phyloP scores from a whole-genome alignment of 345 rosid species.

The Excoecaria cochinchinensis region DNA sequence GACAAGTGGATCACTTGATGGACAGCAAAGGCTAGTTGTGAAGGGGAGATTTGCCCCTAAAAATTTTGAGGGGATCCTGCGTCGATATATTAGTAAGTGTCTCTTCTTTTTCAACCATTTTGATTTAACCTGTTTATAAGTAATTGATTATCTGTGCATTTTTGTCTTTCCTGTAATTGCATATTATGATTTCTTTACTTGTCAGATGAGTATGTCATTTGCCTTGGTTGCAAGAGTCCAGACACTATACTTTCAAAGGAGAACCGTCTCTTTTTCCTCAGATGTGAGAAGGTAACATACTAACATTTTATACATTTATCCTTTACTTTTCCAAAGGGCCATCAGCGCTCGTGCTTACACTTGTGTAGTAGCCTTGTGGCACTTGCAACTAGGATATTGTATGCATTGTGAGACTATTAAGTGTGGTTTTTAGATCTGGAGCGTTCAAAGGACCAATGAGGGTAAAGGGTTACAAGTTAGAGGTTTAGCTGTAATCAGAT shows the following conservation, averaged over 20 bases:
- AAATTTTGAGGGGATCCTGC: slow-evolving; percentile 80
- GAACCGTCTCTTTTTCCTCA: slow-evolving; percentile 39
- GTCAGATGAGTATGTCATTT: slow-evolving; percentile 41
- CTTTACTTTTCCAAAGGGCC: not conserved
- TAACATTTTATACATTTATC: not conserved
- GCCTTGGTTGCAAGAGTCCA: slow-evolving; percentile 41
- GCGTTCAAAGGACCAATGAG: no score
- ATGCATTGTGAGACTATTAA: not conserved
- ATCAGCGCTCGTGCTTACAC: not conserved
- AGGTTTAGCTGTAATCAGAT: no score
- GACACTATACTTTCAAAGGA: slow-evolving; percentile 39
- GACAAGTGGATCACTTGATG: slow-evolving; percentile 93
- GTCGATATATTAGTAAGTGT: slow-evolving; percentile 85
- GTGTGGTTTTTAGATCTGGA: not conserved
- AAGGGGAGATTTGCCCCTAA: slow-evolving; percentile 94
- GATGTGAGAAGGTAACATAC: slow-evolving; percentile 37
- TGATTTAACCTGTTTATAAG: not conserved
- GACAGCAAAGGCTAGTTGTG: slow-evolving; percentile 85
- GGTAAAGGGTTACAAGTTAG: no score
- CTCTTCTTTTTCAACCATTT: not conserved
- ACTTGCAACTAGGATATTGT: not conserved
- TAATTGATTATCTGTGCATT: not conserved
- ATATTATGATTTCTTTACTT: not conserved
- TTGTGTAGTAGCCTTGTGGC: not conserved
- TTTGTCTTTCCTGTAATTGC: not conserved